A percentile compares a stretch with the other conserved stretches of the same genome.
phyloP scores from a whole-genome alignment of 148 eudicot genomes.

The Amaranthus hypochondriacus region DNA sequence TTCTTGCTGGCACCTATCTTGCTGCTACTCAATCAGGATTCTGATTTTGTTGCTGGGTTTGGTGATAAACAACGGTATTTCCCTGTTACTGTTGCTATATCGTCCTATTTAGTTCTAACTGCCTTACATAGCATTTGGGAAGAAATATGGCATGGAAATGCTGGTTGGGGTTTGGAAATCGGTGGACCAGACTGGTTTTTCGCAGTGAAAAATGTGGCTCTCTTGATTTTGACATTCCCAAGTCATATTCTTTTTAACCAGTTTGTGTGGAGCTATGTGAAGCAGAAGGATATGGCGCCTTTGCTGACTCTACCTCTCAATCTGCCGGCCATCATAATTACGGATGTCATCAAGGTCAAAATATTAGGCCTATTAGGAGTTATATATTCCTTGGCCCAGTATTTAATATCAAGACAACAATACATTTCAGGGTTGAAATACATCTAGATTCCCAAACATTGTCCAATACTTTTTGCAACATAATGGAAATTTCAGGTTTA shows the following conservation, averaged over 20 bases:
- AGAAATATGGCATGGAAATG: slow-evolving; percentile 85
- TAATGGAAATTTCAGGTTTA: slow-evolving; percentile 23
- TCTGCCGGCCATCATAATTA: slow-evolving; percentile 68
- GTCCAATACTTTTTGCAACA: slow-evolving; percentile 21
- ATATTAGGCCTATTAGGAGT: slow-evolving; percentile 85
- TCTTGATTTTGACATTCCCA: slow-evolving; percentile 82
- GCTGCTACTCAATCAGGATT: slow-evolving; percentile 88
- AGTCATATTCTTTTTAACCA: slow-evolving; percentile 88
- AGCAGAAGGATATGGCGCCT: slow-evolving; percentile 65
- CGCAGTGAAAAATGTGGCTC: slow-evolving; percentile 88
- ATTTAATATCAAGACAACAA: slow-evolving; percentile 87
- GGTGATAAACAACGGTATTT: slow-evolving; percentile 97
- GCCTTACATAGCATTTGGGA: slow-evolving; percentile 78
- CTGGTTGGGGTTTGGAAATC: slow-evolving; percentile 86
- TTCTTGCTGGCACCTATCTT: slow-evolving; percentile 94
- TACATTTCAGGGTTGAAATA: slow-evolving; percentile 89
- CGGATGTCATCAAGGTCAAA: slow-evolving; percentile 85
- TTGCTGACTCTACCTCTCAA: slow-evolving; percentile 83
- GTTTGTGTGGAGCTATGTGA: slow-evolving; percentile 88
- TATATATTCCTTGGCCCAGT: slow-evolving; percentile 85
- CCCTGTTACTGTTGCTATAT: slow-evolving; percentile 74
- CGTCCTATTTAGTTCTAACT: slow-evolving; percentile 68
- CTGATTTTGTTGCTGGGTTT: slow-evolving; percentile 96
- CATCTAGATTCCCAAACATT: slow-evolving; percentile 49
- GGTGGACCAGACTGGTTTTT: slow-evolving; percentile 93